Percentiles rank a stretch among this genome's conserved stretches.
These are phyloP conservation scores for Cicer judaicum DNA, from an alignment of 306 rosid genomes.

Conservation along the genomic window DNA sequence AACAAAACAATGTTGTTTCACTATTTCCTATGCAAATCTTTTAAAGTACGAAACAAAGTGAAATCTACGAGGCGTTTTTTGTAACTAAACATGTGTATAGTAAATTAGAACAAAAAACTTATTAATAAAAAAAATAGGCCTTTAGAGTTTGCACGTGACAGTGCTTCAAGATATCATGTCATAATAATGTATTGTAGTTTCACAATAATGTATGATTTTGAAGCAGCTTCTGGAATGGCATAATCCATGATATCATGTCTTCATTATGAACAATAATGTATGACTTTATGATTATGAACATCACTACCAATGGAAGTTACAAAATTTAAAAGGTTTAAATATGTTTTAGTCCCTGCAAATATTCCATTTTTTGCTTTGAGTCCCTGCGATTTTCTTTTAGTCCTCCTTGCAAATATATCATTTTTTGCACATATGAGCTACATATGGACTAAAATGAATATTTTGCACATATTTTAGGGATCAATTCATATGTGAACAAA, in stretches of 20 bases:
- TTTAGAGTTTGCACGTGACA: not conserved
- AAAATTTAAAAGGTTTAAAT: not conserved
- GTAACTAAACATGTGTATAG: not conserved
- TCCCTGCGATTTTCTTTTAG: too few relatives aligned
- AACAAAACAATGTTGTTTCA: not conserved
- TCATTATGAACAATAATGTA: not conserved
- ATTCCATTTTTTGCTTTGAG: too few relatives aligned
- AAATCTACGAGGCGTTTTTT: not conserved
- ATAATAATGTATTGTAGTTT: not conserved
- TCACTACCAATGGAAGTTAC: not conserved
- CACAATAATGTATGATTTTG: not conserved
- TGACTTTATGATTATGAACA: not conserved
- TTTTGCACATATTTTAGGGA: too few relatives aligned
- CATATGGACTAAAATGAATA: too few relatives aligned
- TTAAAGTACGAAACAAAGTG: not conserved
- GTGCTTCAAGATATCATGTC: not conserved
- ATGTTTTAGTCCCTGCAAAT: too few relatives aligned
- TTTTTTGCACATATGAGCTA: too few relatives aligned
- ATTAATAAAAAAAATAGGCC: not conserved
- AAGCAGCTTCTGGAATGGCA: constrained; percentile 6
- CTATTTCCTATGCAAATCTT: not conserved
- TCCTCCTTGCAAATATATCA: too few relatives aligned
- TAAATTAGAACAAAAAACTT: not conserved
- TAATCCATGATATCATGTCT: not conserved
- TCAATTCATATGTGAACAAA: too few relatives aligned